Conservation (phyloP, 2,329 filamentous ascomycete genomes). For the Aureobasidium melanogenum region DNA sequence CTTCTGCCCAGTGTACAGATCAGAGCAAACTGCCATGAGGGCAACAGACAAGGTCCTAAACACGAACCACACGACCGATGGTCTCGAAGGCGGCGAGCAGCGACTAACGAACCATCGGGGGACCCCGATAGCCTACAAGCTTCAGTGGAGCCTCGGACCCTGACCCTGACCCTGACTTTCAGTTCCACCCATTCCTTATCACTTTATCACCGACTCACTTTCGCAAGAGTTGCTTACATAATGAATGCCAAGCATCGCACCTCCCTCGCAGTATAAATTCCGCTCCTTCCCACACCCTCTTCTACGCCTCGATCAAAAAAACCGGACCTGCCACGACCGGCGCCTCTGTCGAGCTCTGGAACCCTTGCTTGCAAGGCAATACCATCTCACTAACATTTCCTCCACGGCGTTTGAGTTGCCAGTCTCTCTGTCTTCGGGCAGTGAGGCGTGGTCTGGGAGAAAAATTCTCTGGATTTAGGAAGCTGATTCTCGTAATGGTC, state of each 20-base stretch:
- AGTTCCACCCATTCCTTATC: neutral
- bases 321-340: conserved; percentile 63
- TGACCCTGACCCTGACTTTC: too few species aligned
- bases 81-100: conserved; percentile 2
- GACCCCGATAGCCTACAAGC: neutral
- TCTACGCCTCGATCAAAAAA: conserved; percentile 47
- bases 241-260: neutral
- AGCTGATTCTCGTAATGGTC: conserved; percentile 60
- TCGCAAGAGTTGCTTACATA: neutral
- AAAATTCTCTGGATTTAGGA: conserved; percentile 52
- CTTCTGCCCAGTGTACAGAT: neutral
- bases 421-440: conserved; percentile 38
- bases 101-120: neutral
- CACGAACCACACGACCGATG: neutral
- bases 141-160: neutral
- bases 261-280: neutral
- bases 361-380: conserved; percentile 17
- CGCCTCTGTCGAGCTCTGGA: conserved; percentile 37
- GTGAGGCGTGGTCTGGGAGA: conserved; percentile 57
- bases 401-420: conserved; percentile 59
- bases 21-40: conserved; percentile 3
- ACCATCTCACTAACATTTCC: conserved; percentile 17
- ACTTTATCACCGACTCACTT: neutral
- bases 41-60: neutral
- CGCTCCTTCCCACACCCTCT: conserved; percentile 19